Base-by-base conservation (phyloP, 495 filamentous ascomycete genomes). In the Talaromyces nanjingensis region DNA sequence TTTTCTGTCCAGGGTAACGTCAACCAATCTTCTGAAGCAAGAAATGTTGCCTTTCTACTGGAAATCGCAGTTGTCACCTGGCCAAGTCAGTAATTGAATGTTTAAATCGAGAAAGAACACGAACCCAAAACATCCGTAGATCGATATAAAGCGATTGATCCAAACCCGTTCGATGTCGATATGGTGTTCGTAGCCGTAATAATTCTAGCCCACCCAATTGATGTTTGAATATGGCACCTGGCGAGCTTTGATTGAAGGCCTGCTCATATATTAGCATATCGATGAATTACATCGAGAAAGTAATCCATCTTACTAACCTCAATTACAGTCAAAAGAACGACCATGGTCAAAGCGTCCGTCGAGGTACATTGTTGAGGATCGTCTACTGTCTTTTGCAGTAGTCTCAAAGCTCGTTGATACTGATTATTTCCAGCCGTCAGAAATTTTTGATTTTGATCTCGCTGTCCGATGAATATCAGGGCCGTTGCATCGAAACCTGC, bases 101-200 rank as follows among this genome's bases (percentile, higher is more conserved):
- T 4, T 11, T 24, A 39, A 6, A 24, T 61, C 39, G 14, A 24
- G 0, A 31, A n/a, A 45, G 4, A 34, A 22, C 4, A 29, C 65
- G 25, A 66, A 72, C 70, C 70, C 70, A 72, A 47, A 70, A 72
- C 24, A 70, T 60, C 16, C 70, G 66, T 24, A 72, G 63, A 53
- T 72, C 70, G 14, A 72, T 67, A 60, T 66, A 72, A n/a, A 72
- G 52, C 1, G 70, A 72, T 33, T 67, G 66, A 29, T 72, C 70
- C 37, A 72, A 55, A 1, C 70, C 68, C 54, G 65, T 65, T 11
- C 70, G 68, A 65, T 72, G 70, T 11, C 70, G 68, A 33, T 69
- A 72, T 0, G 70, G 65, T 7, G 70, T 66, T 11, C 70, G 62
- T 7, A 65, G 54, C 22, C 67, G 66, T 11, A 72, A 58, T 8